phyloP scores from a whole-genome alignment of 495 filamentous ascomycete species.

The Penicillium pancosmium region DNA sequence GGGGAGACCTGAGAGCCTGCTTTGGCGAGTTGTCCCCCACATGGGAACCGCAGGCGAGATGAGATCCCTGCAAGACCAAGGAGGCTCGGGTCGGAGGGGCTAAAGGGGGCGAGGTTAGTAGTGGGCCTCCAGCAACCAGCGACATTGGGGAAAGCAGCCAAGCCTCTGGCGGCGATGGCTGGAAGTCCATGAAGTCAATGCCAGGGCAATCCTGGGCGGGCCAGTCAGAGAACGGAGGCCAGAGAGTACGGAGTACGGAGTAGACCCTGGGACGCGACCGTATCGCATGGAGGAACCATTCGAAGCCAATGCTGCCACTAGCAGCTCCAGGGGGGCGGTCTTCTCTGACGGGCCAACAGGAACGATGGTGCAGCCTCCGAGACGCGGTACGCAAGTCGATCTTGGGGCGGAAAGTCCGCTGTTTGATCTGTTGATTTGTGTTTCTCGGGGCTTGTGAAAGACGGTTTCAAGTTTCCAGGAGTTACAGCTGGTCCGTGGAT shows the following conservation, averaged over 20 bases:
- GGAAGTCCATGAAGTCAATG: constrained; percentile 29
- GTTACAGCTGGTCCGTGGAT: not conserved
- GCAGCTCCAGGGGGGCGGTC: constrained; percentile 20
- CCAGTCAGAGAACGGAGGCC: constrained; percentile 28
- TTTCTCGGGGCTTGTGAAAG: not conserved
- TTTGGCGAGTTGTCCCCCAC: constrained; percentile 30
- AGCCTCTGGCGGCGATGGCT: constrained; percentile 11
- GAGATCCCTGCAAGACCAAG: constrained; percentile 28
- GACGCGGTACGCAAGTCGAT: constrained; percentile 24
- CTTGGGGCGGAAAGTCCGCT: constrained; percentile 21
- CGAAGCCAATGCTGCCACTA: constrained; percentile 26
- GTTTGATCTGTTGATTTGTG: constrained; percentile 5
- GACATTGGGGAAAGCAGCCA: constrained; percentile 8
- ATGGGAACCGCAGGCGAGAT: constrained; percentile 21
- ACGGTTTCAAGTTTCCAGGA: constrained; percentile 5
- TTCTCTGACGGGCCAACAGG: constrained; percentile 26
- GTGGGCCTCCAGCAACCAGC: constrained; percentile 1
- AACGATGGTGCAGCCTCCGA: constrained; percentile 6
- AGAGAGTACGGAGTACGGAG: not conserved
- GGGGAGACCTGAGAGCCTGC: constrained; percentile 25
- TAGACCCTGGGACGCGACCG: constrained; percentile 36
- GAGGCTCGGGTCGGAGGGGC: constrained; percentile 26
- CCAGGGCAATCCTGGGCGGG: constrained; percentile 30
- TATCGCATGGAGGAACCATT: constrained; percentile 27
- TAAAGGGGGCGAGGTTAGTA: not conserved